Conservation (phyloP, 169 alveolate genomes). For the Plasmodium relictum region DNA sequence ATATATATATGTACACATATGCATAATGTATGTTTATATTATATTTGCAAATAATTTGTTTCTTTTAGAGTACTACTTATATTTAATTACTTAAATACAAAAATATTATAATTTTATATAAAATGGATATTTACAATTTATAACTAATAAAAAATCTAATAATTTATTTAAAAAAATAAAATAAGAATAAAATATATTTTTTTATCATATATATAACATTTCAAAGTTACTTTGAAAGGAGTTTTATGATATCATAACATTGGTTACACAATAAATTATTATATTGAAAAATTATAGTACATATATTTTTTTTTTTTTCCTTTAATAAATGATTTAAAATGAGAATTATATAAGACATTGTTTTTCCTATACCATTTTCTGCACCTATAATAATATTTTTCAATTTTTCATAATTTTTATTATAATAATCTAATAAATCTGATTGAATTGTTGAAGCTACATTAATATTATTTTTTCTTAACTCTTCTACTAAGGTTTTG, state of each 20-base stretch:
- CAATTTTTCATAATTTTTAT: conserved; percentile 19
- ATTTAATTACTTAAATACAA: too few relatives aligned
- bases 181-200: not conserved
- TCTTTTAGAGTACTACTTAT: too few relatives aligned
- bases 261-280: conserved; percentile 37
- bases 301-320: conserved; percentile 2
- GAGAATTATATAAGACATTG: conserved; percentile 56
- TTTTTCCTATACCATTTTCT: conserved; percentile 76
- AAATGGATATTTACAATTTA: too few relatives aligned
- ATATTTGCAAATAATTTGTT: not conserved
- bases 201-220: not conserved
- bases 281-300: conserved; percentile 44
- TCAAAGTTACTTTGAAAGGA: conserved; percentile 31
- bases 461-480: conserved; percentile 40
- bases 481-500: conserved; percentile 30
- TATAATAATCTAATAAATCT: conserved; percentile 59
- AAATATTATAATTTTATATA: too few relatives aligned
- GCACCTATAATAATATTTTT: conserved; percentile 61
- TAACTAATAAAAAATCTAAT: too few relatives aligned
- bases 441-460: conserved; percentile 50
- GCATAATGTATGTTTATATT: not conserved
- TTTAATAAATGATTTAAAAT: conserved; percentile 49
- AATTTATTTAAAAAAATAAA: not conserved
- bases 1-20: not conserved
- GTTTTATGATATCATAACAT: conserved; percentile 35